Evolutionary conservation across 2,329 filamentous ascomycete genomes (phyloP), one percentile per base, ranked within the genome.

Genomic region (Tolypocladium tropicale): DNA sequence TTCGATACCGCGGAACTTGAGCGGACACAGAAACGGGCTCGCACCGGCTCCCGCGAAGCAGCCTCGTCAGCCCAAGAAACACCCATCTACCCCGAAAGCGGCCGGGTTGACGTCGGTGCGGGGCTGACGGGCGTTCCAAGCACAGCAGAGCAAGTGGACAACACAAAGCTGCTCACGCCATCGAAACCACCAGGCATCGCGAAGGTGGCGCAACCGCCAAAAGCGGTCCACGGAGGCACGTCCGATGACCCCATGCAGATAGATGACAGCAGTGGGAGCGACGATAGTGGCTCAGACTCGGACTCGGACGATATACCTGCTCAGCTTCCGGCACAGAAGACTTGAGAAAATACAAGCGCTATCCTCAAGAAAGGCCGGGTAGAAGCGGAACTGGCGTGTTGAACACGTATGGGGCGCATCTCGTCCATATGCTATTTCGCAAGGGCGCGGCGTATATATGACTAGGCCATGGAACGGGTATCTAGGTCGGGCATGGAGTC

Each of bases 121-220:
- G 71, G 74, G 0, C 58, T 74, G 6, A 59, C 61, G 6, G 71
- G 65, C 1, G 67, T 72, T 1, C 61, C 67, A 18, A 72, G 68
- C 14, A 72, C 72, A 1, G 70, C 69, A 6, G 70, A 72, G 53
- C 64, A 60, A 16, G 63, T 64, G 28, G 73, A 75, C 57, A 73
- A 73, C 4, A 74, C 70, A 3, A 53, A 63, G 14, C 56, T 57
- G 12, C 53, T 63, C 7, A 60, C 61, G 23, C 56, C 67, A 21
- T 57, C 62, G 3, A 63, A 62, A 36, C 61, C 63, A 30, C 61
- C 60, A 34, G 53, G 57, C 51, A 51, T 55, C 18, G 58, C 55
- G 7, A 51, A 59, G 37, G 54, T 28, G 7, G 16, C 43, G 32
- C 52, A 37, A 28, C 55, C 34, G 54, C 30, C 33, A n/a, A 28